These are phyloP conservation scores for Flaveria sonorensis DNA, from an alignment of 129 eudicot genomes.

Conservation along the genomic window DNA sequence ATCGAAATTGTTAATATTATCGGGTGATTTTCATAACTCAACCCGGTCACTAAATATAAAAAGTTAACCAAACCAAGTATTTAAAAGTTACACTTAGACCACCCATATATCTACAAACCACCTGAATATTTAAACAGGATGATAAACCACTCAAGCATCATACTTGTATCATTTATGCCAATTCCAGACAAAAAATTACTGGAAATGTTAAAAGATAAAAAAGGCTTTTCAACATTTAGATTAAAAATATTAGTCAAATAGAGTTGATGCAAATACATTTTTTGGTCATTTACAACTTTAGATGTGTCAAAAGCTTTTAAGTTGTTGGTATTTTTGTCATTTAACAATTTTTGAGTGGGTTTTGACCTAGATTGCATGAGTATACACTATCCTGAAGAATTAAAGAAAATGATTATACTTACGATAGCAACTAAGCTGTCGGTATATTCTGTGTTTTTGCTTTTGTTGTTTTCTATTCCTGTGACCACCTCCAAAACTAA, in stretches of 20 bases:
- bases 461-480: conserved; percentile 60
- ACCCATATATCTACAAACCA: too few species aligned
- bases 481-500: conserved; percentile 68
- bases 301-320: background rate
- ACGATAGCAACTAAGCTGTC: conserved; percentile 59
- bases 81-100: too few species aligned
- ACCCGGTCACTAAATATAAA: too few species aligned
- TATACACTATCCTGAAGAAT: background rate
- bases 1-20: background rate
- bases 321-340: background rate
- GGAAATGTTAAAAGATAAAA: background rate
- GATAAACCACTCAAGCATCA: background rate
- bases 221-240: background rate
- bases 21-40: too few species aligned
- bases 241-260: background rate
- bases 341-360: background rate
- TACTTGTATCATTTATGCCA: background rate
- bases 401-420: conserved; percentile 19
- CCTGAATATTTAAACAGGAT: too few species aligned
- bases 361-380: background rate
- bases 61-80: too few species aligned
- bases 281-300: background rate
- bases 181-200: background rate
- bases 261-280: background rate
- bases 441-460: conserved; percentile 50